Base-by-base conservation (phyloP, 2,329 filamentous ascomycete species). In the Colletotrichum sublineola region DNA sequence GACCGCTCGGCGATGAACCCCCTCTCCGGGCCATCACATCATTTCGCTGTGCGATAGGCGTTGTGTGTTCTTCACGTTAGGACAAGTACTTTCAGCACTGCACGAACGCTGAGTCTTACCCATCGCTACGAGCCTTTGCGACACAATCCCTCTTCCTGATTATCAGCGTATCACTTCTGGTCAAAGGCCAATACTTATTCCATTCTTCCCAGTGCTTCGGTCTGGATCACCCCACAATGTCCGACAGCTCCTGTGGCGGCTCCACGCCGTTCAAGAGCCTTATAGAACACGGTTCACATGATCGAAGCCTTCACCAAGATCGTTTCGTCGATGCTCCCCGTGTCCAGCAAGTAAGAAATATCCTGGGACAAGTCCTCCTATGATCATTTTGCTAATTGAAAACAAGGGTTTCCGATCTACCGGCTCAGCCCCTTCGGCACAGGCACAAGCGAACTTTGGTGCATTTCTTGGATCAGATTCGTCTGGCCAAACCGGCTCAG, bases 211-310 rank as follows among this genome's bases (percentile, higher is more conserved):
- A 14, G 14, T 8, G 29, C 36, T 40, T 29, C 14, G 36, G 9
- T n/a, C 18, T 24, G n/a, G 18, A 12, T 42, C 36, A 48, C 38
- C 14, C 18, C 33, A 48, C 33, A 66, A 85, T 85, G 83, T 79
- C 82, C 48, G 82, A 84, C 64, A 79, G 79, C 67, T 82, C 83
- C 12, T 85, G 84, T 73, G 83, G 82, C 73, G 83, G 82, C 44
- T 79, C 80, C 2, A 82, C 81, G 61, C 83, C 84, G 46, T 84
- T 85, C 67, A 85, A 85, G 78, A 81, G 79, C 15, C 79, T 85
- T 53, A 76, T 83, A 29, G 82, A 85, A 11, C 82, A 85, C 50
- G 82, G 85, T 63, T 78, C 79, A n/a, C 80, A 80, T 56, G 83
- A 85, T 75, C 78, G 80, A 61, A 82, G 81, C 75, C 81, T 81